A percentile compares a stretch with the other conserved stretches of the same genome.
Conservation (phyloP, 768 basidiomycete species). For the Boletus fagicola region DNA sequence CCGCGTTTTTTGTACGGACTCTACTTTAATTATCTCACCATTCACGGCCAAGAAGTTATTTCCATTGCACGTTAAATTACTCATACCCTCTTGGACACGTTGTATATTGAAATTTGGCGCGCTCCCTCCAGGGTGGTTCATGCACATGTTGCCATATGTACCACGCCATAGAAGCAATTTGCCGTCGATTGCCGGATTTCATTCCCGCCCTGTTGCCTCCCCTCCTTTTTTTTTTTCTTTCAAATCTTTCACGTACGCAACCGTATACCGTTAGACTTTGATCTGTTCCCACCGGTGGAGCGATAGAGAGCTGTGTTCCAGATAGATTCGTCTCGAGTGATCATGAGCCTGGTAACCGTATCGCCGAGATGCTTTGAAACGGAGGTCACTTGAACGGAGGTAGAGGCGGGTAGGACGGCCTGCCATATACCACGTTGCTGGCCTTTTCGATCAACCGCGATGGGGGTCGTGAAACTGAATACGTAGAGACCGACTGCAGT, state of each 20-base stretch:
- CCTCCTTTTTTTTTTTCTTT: too few species aligned
- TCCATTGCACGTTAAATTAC: conserved; percentile 3
- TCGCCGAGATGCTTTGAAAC: too few species aligned
- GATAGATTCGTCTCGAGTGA: too few species aligned
- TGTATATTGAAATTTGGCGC: conserved; percentile 4
- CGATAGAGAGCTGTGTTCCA: neutral
- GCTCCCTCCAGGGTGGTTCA: neutral
- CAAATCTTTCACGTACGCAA: neutral
- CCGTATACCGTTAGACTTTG: neutral
- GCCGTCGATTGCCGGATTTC: conserved; percentile 3
- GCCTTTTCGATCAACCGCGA: too few species aligned
- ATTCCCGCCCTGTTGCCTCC: conserved; percentile 20
- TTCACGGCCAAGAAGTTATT: neutral
- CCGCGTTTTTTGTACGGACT: neutral
- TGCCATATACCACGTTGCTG: neutral
- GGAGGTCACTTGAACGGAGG: too few species aligned
- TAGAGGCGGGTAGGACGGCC: neutral
- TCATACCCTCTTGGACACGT: conserved; percentile 12
- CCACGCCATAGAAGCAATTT: conserved; percentile 3
- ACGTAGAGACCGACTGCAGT: too few species aligned
- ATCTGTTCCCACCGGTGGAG: neutral
- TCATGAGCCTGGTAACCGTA: too few species aligned
- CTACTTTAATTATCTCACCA: conserved; percentile 20
- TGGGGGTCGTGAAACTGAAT: too few species aligned
- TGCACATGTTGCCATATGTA: neutral